Conservation (phyloP, 805 yeast genomes). For the Candida golubevii region DNA sequence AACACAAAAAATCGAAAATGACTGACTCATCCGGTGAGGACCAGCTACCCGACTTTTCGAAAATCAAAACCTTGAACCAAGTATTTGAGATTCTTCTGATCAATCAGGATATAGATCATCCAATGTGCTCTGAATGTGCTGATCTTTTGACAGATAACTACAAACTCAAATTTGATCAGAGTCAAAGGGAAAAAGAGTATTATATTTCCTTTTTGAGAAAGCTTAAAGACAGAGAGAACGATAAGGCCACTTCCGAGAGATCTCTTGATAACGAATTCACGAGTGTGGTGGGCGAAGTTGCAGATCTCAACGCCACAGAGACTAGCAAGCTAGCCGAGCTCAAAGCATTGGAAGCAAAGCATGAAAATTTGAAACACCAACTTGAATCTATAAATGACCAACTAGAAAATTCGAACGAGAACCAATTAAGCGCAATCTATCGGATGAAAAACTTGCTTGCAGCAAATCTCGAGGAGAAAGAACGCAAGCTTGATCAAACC, state of each 20-base stretch:
- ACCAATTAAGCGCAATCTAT: conserved; percentile 45
- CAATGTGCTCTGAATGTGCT: conserved; percentile 87
- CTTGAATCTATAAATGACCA: conserved; percentile 42
- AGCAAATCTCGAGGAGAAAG: conserved; percentile 46
- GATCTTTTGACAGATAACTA: conserved; percentile 58
- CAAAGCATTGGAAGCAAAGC: conserved; percentile 37
- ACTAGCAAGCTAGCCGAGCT: conserved; percentile 29
- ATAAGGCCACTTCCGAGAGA: conserved; percentile 27
- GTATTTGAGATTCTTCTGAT: conserved; percentile 67
- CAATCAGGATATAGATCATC: conserved; percentile 73
- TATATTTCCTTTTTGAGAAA: conserved; percentile 71
- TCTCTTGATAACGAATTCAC: conserved; percentile 5
- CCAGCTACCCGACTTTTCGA: conserved; percentile 19
- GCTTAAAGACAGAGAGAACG: conserved; percentile 41
- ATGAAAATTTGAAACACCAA: conserved; percentile 45
- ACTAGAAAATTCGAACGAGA: conserved; percentile 28
- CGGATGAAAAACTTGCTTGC: conserved; percentile 52
- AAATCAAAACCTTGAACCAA: conserved; percentile 52
- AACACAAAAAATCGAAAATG: conserved; percentile 4
- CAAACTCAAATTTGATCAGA: conserved; percentile 65
- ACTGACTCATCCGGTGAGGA: conserved; percentile 4
- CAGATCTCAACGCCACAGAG: conserved; percentile 38
- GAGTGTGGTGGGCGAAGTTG: conserved; percentile 31
- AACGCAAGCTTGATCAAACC: conserved; percentile 56
- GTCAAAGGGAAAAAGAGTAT: conserved; percentile 71